These are phyloP conservation scores for Amanita jacksonii DNA, from an alignment of 768 basidiomycete species.

Conservation along the genomic window DNA sequence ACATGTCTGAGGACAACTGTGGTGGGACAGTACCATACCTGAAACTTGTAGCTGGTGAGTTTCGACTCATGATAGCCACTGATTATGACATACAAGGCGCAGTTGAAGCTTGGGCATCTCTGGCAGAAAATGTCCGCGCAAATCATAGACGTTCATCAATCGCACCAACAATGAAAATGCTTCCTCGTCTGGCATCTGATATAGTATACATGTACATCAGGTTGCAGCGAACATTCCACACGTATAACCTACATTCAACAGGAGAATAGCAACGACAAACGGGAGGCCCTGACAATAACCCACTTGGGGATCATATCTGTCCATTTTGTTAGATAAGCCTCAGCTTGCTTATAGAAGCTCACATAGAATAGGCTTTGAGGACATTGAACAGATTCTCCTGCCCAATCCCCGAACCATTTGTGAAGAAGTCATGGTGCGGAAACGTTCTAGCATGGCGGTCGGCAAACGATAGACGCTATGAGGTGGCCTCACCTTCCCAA, in stretches of 20 bases:
- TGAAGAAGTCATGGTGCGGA: slow-evolving; percentile 95
- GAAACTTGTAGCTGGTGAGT: slow-evolving; percentile 32
- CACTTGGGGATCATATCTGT: slow-evolving; percentile 81
- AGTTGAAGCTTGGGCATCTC: slow-evolving; percentile 98
- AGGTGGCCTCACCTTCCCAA: slow-evolving; percentile 65
- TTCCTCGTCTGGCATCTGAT: slow-evolving; percentile 98
- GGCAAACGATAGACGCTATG: slow-evolving; percentile 3
- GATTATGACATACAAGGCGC: slow-evolving; percentile 53
- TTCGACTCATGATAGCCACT: background rate
- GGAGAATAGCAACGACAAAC: slow-evolving; percentile 88
- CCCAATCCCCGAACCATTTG: slow-evolving; percentile 87
- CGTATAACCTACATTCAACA: slow-evolving; percentile 65
- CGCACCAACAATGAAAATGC: slow-evolving; percentile 93
- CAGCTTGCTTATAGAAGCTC: slow-evolving; percentile 19
- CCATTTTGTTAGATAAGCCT: slow-evolving; percentile 5
- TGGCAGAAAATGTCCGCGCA: slow-evolving; percentile 94
- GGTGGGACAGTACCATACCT: slow-evolving; percentile 29
- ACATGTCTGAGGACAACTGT: background rate
- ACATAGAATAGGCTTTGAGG: slow-evolving; percentile 94
- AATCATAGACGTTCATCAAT: slow-evolving; percentile 93
- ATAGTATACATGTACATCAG: background rate
- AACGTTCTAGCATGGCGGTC: slow-evolving; percentile 56
- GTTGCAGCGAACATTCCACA: background rate
- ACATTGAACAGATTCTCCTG: slow-evolving; percentile 98
- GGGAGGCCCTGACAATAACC: slow-evolving; percentile 98